Conservation (phyloP, 108 stramenopile species). For the Aureococcus anophagefferens region DNA sequence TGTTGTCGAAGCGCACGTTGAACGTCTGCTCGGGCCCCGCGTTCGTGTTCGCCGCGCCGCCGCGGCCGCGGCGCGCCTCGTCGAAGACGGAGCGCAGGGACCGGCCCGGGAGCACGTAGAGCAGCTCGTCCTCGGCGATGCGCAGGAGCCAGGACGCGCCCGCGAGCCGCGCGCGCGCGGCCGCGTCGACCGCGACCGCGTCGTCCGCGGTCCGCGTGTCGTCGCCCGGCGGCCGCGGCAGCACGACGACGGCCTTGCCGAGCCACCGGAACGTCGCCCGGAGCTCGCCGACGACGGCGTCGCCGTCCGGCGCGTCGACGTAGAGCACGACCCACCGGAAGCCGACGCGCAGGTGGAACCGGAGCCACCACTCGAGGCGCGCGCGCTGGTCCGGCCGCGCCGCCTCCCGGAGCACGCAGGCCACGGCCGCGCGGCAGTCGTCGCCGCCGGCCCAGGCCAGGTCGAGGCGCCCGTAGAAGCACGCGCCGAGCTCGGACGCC, state of each 20-base stretch:
- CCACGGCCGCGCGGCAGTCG: background rate
- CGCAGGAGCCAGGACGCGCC: background rate
- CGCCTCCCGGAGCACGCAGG: background rate
- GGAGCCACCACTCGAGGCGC: background rate
- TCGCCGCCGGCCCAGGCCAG: background rate
- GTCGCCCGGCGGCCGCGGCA: too few species aligned
- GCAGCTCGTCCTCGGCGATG: background rate
- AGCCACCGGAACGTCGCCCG: background rate
- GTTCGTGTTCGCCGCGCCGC: background rate
- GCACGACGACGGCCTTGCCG: background rate
- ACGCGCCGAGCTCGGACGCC: background rate
- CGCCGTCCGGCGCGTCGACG: background rate
- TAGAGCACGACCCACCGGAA: background rate
- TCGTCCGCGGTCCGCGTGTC: too few species aligned
- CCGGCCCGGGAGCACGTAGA: background rate
- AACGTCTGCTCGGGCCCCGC: too few species aligned
- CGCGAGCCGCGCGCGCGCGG: background rate
- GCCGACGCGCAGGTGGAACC: background rate
- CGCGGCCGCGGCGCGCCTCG: background rate
- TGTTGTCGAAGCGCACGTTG: background rate
- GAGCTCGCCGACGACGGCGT: background rate
- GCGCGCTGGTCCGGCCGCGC: background rate
- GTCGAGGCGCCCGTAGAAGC: background rate
- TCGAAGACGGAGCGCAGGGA: background rate
- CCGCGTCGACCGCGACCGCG: background rate